A percentile compares a stretch with the other conserved stretches of the same genome.
phyloP scores from a whole-genome alignment of 2,329 filamentous ascomycete species.

The Nigrospora sphaerica region DNA sequence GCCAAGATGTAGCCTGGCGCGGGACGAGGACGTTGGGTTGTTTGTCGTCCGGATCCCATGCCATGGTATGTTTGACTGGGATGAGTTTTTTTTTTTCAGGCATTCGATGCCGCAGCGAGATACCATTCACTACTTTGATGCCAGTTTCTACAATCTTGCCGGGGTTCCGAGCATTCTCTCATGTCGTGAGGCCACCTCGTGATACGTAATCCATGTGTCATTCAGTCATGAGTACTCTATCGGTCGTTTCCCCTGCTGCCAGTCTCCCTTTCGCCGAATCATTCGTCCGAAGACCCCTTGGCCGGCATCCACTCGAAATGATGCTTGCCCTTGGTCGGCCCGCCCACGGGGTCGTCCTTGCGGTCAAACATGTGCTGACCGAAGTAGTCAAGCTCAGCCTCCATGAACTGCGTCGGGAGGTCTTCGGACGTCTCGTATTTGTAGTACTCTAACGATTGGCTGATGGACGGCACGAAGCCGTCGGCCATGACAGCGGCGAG shows the following conservation, averaged over 20 bases:
- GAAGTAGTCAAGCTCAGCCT: slow-evolving; percentile 66
- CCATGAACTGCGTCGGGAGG: slow-evolving; percentile 62
- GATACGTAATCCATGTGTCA: neutral
- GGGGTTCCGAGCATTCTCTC: neutral
- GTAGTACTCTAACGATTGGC: slow-evolving; percentile 57
- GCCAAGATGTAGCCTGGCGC: neutral
- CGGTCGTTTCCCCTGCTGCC: neutral
- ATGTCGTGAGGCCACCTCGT: neutral
- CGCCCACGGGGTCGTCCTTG: slow-evolving; percentile 42
- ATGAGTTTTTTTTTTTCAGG: no score
- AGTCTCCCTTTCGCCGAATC: no score
- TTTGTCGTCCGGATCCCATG: no score
- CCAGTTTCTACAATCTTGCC: no score
- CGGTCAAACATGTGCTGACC: slow-evolving; percentile 60
- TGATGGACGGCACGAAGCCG: slow-evolving; percentile 52
- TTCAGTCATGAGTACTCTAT: neutral
- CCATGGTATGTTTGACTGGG: no score
- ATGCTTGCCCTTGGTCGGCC: slow-evolving; percentile 48
- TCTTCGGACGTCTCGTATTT: slow-evolving; percentile 55
- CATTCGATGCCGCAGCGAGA: no score
- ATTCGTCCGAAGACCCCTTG: slow-evolving; percentile 1
- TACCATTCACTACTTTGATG: no score
- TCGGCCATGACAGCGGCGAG: slow-evolving; percentile 47
- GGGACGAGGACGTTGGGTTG: no score
- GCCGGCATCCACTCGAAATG: slow-evolving; percentile 56